These are phyloP conservation scores for Curvularia verruculosa DNA, from an alignment of 2,329 filamentous ascomycete genomes.

Conservation along the genomic window DNA sequence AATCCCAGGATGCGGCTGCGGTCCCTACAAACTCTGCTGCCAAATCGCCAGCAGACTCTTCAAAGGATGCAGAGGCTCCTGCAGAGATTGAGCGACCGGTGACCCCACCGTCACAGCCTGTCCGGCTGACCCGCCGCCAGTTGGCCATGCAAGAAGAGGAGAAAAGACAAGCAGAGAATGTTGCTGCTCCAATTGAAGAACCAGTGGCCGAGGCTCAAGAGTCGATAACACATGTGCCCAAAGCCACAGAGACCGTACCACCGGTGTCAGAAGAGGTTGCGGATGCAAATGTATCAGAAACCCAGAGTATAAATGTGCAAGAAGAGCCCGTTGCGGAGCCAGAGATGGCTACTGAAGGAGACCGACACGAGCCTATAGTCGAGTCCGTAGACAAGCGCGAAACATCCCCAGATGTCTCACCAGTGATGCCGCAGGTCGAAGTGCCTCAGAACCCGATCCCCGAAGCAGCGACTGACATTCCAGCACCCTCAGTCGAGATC, in stretches of 20 bases:
- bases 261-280: slow-evolving; percentile 4
- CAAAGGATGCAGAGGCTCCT: slow-evolving; percentile 30
- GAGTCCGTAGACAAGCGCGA: slow-evolving; percentile 4
- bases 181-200: slow-evolving; percentile 14
- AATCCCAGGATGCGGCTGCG: slow-evolving; percentile 21
- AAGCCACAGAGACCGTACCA: slow-evolving; percentile 3
- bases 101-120: slow-evolving; percentile 34
- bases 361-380: slow-evolving; percentile 1
- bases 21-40: not conserved
- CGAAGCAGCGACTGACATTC: slow-evolving; percentile 10
- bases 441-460: slow-evolving; percentile 1
- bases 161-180: slow-evolving; percentile 30
- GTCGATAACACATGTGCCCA: slow-evolving; percentile 11
- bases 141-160: slow-evolving; percentile 44
- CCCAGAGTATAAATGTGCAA: not conserved
- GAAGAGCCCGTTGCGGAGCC: not conserved
- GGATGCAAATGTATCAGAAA: slow-evolving; percentile 5
- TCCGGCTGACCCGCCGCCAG: slow-evolving; percentile 45
- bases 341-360: slow-evolving; percentile 3
- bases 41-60: slow-evolving; percentile 22
- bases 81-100: slow-evolving; percentile 31
- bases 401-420: not conserved
- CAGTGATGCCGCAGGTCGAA: slow-evolving; percentile 8
- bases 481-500: slow-evolving; percentile 27
- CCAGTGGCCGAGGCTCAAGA: slow-evolving; percentile 6